A percentile compares a stretch with the other conserved stretches of the same genome.
Conservation (phyloP, 1,284 basidiomycete species). For the Phellopilus nigrolimitatus region DNA sequence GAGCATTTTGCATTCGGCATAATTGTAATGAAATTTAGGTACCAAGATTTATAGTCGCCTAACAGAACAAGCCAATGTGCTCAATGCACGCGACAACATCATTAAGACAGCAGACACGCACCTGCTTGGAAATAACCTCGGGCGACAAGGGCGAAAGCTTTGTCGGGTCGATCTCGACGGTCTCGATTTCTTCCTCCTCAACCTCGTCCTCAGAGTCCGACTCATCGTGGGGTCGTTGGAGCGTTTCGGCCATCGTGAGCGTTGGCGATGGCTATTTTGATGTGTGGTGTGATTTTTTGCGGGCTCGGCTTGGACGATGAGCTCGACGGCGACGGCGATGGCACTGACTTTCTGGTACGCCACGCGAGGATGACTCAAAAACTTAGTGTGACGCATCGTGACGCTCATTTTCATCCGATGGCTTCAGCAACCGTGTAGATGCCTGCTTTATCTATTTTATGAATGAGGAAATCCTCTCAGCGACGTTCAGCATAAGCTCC, state of each 20-base stretch:
- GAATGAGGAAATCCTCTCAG: no score
- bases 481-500: no score
- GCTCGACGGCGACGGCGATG: not conserved
- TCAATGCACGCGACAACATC: not conserved
- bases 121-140: conserved; percentile 97
- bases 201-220: conserved; percentile 67
- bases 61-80: not conserved
- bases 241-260: conserved; percentile 39
- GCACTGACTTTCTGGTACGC: no score
- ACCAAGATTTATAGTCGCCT: conserved; percentile 89
- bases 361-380: no score
- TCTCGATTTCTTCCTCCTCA: conserved; percentile 49
- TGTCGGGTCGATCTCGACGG: conserved; percentile 70
- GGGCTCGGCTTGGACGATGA: not conserved
- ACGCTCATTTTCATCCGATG: no score
- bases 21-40: conserved; percentile 8
- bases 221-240: conserved; percentile 56
- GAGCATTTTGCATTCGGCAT: conserved; percentile 9
- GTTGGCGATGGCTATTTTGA: not conserved
- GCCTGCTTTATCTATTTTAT: no score
- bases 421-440: no score
- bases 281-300: not conserved
- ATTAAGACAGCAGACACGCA: conserved; percentile 35
- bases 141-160: conserved; percentile 89
- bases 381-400: no score